Evolutionary conservation across 208 protist species (phyloP), one percentile per base, ranked within the genome.

Genomic region (Strigomonas galati): DNA sequence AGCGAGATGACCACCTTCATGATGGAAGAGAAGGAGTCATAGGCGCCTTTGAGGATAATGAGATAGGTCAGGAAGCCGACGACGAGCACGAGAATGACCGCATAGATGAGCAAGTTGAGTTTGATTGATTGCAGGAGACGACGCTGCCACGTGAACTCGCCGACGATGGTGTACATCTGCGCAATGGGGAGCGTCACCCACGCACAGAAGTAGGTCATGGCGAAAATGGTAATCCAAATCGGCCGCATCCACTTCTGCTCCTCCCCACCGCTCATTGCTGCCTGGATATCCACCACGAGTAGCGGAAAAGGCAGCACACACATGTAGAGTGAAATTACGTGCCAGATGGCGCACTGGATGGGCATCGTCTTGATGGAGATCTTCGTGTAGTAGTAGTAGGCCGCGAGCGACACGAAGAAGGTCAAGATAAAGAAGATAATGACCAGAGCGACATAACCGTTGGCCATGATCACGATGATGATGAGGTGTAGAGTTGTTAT

Each of bases 181-280:
- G 84, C 83, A 0, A 97, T 67, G 10, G 92, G 92, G 19, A 97
- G 72, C n/a, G 87, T 72, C 7, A 91, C 73, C 90, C 92, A 97
- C 4, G 84, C 85, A 58, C 85, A 90, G 48, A 88, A 78, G 75
- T 97, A 93, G 23, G 90, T 93, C 46, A 84, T 56, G 48, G 78
- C 81, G 37, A 97, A 90, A 56, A 97, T 94, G 48, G 74, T 78
- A 56, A 88, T 90, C 90, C 92, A 97, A 52, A 95, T 84, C 49
- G 79, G 74, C 30, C 65, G 72, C 73, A 95, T 77, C 87, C 86
- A 94, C 61, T 53, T 71, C 63, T 83, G 69, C 27, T 71, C 55
- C 60, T 43, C 60, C 15, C 66, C 21, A 6, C 9, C 30, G 37
- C 66, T 61, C n/a, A 92, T 35, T 4, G 83, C 89, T 15, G 86